Evolutionary conservation across 805 yeast species (phyloP).

Genomic region (Lachancea meyersii): DNA sequence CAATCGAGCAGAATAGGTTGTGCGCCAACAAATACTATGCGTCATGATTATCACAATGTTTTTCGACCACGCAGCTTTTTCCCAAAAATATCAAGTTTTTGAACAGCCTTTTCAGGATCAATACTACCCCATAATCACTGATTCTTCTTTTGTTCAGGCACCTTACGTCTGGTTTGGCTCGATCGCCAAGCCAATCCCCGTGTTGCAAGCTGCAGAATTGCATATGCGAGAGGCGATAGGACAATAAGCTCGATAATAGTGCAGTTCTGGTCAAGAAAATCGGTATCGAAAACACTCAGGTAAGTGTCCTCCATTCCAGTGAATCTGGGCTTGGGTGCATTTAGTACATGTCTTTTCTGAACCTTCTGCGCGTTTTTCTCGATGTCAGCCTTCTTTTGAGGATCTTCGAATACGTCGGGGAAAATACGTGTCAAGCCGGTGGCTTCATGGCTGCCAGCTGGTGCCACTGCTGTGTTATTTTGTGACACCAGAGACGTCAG

Average conservation of each 20-base stretch:
- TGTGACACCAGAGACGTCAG: too few relatives aligned
- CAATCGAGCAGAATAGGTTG: too few relatives aligned
- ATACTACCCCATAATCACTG: background rate
- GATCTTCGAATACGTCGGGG: slow-evolving; percentile 49
- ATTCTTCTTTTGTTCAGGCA: background rate
- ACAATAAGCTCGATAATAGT: slow-evolving; percentile 11
- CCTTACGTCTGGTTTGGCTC: background rate
- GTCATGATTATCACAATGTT: too few relatives aligned
- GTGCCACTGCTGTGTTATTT: slow-evolving; percentile 13
- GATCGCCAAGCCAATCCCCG: background rate
- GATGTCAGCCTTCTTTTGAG: slow-evolving; percentile 43
- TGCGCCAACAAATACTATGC: too few relatives aligned
- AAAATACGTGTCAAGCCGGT: slow-evolving; percentile 39
- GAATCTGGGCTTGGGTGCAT: slow-evolving; percentile 31
- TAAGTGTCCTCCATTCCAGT: slow-evolving; percentile 12
- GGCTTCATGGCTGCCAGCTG: slow-evolving; percentile 25
- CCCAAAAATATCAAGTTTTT: too few relatives aligned
- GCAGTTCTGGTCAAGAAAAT: slow-evolving; percentile 22
- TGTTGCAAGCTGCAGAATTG: background rate
- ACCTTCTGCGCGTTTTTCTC: slow-evolving; percentile 46
- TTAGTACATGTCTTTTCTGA: slow-evolving; percentile 26
- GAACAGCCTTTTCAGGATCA: too few relatives aligned
- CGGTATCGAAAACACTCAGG: slow-evolving; percentile 20
- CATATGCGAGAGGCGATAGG: background rate
- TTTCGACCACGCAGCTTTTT: too few relatives aligned